Percentiles rank a stretch among this genome's conserved stretches.
phyloP scores from a whole-genome alignment of 2,329 filamentous ascomycete genomes.

The Aphanocladium album region DNA sequence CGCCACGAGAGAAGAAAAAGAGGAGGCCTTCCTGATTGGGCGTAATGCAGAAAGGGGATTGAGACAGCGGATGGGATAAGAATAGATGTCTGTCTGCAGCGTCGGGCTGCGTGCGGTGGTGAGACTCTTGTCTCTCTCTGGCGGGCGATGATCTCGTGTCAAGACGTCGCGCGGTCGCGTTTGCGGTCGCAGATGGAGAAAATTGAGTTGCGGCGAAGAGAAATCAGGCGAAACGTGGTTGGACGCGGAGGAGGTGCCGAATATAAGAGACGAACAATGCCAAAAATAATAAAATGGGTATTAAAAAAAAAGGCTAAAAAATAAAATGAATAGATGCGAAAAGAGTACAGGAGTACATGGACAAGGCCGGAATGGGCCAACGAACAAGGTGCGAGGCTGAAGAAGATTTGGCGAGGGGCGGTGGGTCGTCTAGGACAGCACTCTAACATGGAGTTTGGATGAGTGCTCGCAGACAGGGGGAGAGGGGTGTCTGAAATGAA shows the following conservation, averaged over 20 bases:
- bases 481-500: background rate
- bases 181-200: background rate
- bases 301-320: background rate
- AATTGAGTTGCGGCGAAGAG: background rate
- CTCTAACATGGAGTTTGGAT: too few species aligned
- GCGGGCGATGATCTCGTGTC: too few species aligned
- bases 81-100: background rate
- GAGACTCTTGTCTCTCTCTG: too few species aligned
- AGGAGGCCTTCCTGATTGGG: background rate
- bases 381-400: background rate
- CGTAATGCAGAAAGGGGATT: background rate
- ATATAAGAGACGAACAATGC: conserved; percentile 1
- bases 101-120: too few species aligned
- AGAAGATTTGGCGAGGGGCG: background rate
- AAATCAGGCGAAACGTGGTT: background rate
- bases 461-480: background rate
- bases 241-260: conserved; percentile 2
- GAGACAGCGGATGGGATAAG: background rate
- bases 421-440: background rate
- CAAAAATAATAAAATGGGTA: background rate
- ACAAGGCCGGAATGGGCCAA: background rate
- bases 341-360: too few species aligned
- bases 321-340: background rate
- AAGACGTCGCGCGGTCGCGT: too few species aligned
- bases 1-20: background rate